Conservation (phyloP, 257 asterid species). For the Agastache rugosa region DNA sequence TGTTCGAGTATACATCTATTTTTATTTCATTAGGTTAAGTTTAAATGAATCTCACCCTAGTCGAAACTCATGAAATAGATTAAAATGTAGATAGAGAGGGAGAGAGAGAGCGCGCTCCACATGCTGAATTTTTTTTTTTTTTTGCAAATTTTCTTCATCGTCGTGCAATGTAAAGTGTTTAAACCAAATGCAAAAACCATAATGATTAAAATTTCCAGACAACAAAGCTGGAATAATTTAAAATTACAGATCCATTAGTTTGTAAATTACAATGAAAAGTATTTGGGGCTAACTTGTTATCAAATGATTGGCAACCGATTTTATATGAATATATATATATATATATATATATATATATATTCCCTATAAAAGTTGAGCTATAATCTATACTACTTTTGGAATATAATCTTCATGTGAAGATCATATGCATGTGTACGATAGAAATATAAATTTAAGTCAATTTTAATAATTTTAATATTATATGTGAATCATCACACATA, state of each 20-base stretch:
- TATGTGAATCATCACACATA: no score
- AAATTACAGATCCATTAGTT: no score
- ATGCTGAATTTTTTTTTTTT: no score
- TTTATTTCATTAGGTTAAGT: no score
- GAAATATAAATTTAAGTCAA: not conserved
- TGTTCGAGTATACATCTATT: no score
- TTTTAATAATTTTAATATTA: not conserved
- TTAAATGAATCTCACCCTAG: no score
- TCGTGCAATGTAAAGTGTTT: not conserved
- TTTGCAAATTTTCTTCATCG: no score
- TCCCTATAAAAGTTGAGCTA: not conserved
- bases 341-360: no score
- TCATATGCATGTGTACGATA: not conserved
- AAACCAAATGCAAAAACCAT: not conserved
- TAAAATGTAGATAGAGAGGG: no score
- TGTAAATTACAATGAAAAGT: no score
- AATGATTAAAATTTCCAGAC: not conserved
- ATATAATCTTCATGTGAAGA: conserved; percentile 19
- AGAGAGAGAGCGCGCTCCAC: no score
- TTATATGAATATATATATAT: not conserved
- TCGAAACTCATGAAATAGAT: no score
- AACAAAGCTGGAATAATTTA: not conserved
- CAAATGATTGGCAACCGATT: conserved; percentile 12
- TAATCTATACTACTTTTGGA: not conserved
- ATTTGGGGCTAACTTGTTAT: not conserved